Base-by-base conservation (phyloP, 345 rosid genomes). In the Firmiana major region DNA sequence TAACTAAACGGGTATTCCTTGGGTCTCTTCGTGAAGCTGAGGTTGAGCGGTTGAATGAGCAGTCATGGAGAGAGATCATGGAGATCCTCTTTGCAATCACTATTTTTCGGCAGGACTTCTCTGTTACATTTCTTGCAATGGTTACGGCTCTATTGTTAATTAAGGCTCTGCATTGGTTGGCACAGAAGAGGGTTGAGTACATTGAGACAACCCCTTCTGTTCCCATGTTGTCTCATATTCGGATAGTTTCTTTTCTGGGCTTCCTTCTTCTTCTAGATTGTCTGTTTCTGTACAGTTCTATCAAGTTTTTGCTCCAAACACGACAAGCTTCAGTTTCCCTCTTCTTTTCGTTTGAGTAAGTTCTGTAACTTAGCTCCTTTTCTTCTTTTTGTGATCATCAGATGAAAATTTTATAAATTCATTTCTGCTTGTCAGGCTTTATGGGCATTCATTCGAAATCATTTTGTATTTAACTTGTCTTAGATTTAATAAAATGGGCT, bases 301-400 rank as follows among this genome's bases (percentile, higher is more conserved):
- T 92, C 40, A 86, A 86, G 81, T 89, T 81, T 72, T 80, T 90
- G 81, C 49, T 93, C 73, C 89, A 83, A 76, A 89, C 97, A 0
- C 86, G 83, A 15, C 91, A 92, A 73, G 97, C 94, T 73, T 96
- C 99, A 0, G 97, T 93, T 67, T 90, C 99, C 42, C 90, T 96
- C 72, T 92, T 96, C 90, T 93, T 96, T 82, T 86, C 99, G 1
- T 96, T 96, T 73, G 99, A 96, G 98, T 96, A 86, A 91, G 98
- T 83, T 21, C 45, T 74, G 49, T 46, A 16, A 21, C 21, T 48
- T 8, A 49, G 58, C 28, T 34, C 3, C 46, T 36, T 55, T 34
- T 69, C 70, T 74, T 53, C 28, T 36, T 36, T 65, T 64, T 53
- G 77, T 49, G 21, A 28, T 71, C 28, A 43, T 9, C 63, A 12